These are phyloP conservation scores for Ceriops tagal DNA, from an alignment of 345 rosid genomes.

Conservation along the genomic window DNA sequence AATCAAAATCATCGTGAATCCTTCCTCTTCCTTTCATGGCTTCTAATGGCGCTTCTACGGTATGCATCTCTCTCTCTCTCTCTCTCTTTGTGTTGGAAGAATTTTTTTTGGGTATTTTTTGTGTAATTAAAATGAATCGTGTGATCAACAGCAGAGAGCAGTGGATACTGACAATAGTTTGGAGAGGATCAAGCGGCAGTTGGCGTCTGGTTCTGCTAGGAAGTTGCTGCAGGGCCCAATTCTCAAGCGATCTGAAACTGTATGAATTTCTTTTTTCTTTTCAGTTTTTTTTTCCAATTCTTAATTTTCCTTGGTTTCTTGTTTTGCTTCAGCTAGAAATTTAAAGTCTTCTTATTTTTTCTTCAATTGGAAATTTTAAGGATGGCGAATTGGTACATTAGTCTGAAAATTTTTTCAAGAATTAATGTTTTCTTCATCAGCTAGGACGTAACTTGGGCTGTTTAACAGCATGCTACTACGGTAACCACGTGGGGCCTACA, in stretches of 20 bases:
- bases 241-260: conserved; percentile 98
- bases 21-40: conserved; percentile 47
- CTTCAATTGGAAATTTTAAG: too few species aligned
- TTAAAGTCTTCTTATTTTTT: background rate
- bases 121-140: background rate
- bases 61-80: conserved; percentile 19
- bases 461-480: too few species aligned
- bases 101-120: conserved; percentile 3
- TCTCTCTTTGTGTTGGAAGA: background rate
- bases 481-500: too few species aligned
- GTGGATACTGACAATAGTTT: conserved; percentile 72
- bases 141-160: conserved; percentile 37
- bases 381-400: too few species aligned
- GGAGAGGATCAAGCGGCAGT: conserved; percentile 94
- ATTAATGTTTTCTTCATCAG: too few species aligned
- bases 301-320: background rate
- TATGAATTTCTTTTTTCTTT: conserved; percentile 16
- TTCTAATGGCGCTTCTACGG: conserved; percentile 87
- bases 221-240: conserved; percentile 93
- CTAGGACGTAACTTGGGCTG: too few species aligned
- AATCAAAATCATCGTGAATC: too few species aligned
- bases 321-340: background rate
- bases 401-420: too few species aligned
- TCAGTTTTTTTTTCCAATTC: background rate
- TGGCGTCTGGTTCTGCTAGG: conserved; percentile 90